Evolutionary conservation across 148 eudicot species (phyloP).

Genomic region (Cornus florida): DNA sequence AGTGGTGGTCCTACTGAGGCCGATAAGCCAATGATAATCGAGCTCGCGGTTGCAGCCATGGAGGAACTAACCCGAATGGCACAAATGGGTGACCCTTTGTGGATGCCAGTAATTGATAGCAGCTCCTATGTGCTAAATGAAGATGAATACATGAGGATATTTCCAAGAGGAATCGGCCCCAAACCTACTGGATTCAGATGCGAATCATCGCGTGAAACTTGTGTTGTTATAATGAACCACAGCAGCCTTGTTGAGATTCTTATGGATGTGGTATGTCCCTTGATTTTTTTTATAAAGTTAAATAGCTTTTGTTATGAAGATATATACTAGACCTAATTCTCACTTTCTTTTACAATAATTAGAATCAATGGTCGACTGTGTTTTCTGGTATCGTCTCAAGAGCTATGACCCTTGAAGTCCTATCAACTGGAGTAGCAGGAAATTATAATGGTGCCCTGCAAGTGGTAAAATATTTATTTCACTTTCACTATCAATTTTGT

Average conservation of each 20-base stretch:
- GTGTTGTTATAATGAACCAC: constrained; percentile 35
- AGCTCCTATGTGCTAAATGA: constrained; percentile 21
- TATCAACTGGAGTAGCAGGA: constrained; percentile 45
- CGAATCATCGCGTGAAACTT: constrained; percentile 41
- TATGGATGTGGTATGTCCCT: constrained; percentile 47
- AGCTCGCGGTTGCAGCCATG: constrained; percentile 48
- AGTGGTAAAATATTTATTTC: constrained; percentile 31
- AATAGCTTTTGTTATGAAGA: too few relatives aligned
- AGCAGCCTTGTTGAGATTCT: constrained; percentile 37
- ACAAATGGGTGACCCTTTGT: constrained; percentile 36
- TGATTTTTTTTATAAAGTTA: too few relatives aligned
- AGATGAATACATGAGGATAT: constrained; percentile 37
- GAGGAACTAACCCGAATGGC: constrained; percentile 41
- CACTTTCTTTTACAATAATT: neutral
- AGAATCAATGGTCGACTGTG: constrained; percentile 43
- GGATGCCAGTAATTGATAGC: constrained; percentile 26
- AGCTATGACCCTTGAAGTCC: constrained; percentile 30
- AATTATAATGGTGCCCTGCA: constrained; percentile 40
- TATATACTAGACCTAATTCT: neutral
- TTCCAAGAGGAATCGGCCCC: constrained; percentile 33
- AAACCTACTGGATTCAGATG: constrained; percentile 16
- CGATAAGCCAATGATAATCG: constrained; percentile 32
- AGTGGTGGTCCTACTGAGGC: constrained; percentile 32
- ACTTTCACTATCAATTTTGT: neutral
- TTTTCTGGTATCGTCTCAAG: constrained; percentile 43